Evolutionary conservation across 768 basidiomycete genomes (phyloP), one percentile per base, ranked within the genome.

Genomic region (Galerina sulciceps): DNA sequence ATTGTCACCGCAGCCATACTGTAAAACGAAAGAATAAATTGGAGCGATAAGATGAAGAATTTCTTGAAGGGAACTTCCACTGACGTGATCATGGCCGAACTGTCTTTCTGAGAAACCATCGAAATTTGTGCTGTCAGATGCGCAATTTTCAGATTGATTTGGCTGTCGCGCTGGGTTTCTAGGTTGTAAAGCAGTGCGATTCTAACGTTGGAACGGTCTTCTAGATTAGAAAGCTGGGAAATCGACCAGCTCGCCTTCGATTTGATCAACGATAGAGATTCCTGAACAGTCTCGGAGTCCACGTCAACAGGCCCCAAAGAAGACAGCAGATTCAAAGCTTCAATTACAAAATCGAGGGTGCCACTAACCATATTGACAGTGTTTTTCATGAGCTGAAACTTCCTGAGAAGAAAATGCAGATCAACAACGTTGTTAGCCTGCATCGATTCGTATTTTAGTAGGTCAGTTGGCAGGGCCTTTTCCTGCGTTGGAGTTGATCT

Each of bases 1-100:
- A 59, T 59, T 9, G 58, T 59, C 5, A 59, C 53, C 36, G 58
- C 58, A 14, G 58, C 58, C 46, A 59, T 59, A 18, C 58, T 59
- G 41, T 6, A 31, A 8, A 31, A 22, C 31, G n/a, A 31, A 3
- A 8, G 26, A 20, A 23, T 14, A n/a, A 18, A 14, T 4, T 8
- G 2, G 17, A 31, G 14, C 10, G 9, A 10, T n/a, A 15, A 38
- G 36, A 8, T 26, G 4, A 31, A 31, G n/a, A n/a, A n/a, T n/a
- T n/a, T n/a, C n/a, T 38, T 10, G 34, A 13, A 37, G 4, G 49
- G 20, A 10, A 48, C n/a, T 22, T 9, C n/a, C 22, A 17, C 58
- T 11, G 36, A 59, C 58, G 58, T 59, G 35, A 59, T 59, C 58
- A 59, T 59, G 14, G 58, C 48, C 4, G 53, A 59, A 15, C 58